Percentiles rank a stretch among this genome's conserved stretches.
Conservation (phyloP, 208 protist genomes). For the Strigomonas culicis region DNA sequence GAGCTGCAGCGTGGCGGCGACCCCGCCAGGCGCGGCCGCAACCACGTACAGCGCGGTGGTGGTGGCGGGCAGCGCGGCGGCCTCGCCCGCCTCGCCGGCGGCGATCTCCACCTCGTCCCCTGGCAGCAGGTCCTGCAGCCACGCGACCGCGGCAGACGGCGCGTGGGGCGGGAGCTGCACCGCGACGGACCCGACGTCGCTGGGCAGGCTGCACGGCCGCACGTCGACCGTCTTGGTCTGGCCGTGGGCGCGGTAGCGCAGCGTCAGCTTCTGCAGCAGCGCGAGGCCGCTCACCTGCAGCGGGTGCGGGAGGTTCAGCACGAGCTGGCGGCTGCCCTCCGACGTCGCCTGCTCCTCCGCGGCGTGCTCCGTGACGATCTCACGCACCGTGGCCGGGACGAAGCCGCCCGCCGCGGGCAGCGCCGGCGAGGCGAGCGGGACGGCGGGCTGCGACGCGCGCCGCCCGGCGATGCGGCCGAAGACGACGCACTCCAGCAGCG, state of each 20-base stretch:
- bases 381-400: constrained; percentile 57
- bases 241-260: constrained; percentile 43
- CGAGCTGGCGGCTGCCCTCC: constrained; percentile 52
- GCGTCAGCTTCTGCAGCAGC: constrained; percentile 66
- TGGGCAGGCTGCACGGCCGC: too few relatives aligned
- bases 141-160: constrained; percentile 43
- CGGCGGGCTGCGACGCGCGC: too few relatives aligned
- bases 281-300: constrained; percentile 63
- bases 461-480: constrained; percentile 61
- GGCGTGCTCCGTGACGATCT: constrained; percentile 34
- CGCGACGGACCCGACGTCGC: constrained; percentile 74
- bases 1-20: constrained; percentile 93
- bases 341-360: constrained; percentile 29
- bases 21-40: constrained; percentile 59
- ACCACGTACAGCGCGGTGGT: too few relatives aligned
- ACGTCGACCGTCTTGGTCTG: too few relatives aligned
- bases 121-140: constrained; percentile 51
- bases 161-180: constrained; percentile 51
- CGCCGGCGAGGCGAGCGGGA: too few relatives aligned
- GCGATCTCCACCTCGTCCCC: constrained; percentile 78
- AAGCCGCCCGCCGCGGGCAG: constrained; percentile 79
- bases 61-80: too few relatives aligned
- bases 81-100: constrained; percentile 58
- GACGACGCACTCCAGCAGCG: constrained; percentile 87
- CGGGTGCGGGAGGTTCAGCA: constrained; percentile 69